phyloP scores from a whole-genome alignment of 208 protist genomes.

The Trichomonas gallinae region DNA sequence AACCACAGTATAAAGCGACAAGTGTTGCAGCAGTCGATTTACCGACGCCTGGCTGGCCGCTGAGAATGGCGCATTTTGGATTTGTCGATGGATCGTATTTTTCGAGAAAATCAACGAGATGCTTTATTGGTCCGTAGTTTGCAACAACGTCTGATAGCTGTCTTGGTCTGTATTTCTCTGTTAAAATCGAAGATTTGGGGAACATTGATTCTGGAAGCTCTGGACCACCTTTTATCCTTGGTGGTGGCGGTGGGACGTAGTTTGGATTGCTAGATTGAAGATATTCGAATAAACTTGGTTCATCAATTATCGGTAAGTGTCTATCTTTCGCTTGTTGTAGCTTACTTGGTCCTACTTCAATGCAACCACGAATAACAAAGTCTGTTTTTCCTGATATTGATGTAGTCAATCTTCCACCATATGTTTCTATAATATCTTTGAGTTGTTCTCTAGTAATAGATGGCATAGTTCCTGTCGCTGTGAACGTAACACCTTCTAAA shows the following conservation, averaged over 20 bases:
- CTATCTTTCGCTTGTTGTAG: not conserved
- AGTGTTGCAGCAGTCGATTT: conserved; percentile 89
- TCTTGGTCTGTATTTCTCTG: not conserved
- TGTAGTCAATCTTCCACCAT: not conserved
- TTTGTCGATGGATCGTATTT: not conserved
- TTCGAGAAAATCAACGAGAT: not conserved
- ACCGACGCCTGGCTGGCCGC: conserved; percentile 88
- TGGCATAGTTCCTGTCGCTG: not conserved
- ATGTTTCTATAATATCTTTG: not conserved
- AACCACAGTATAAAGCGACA: conserved; percentile 63
- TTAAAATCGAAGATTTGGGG: not conserved
- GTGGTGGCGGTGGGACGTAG: not conserved
- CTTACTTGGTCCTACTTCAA: not conserved
- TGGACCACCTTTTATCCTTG: not conserved
- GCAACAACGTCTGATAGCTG: not conserved
- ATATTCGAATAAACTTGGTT: not conserved
- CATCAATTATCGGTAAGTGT: not conserved
- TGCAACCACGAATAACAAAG: not conserved
- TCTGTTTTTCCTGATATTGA: not conserved
- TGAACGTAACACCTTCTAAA: not conserved
- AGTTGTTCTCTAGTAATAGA: not conserved
- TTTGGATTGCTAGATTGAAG: not conserved
- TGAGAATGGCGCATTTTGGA: conserved; percentile 52
- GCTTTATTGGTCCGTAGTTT: not conserved
- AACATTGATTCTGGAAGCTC: not conserved